Conservation (phyloP, 140 eudicot species). For the Stevia rebaudiana region DNA sequence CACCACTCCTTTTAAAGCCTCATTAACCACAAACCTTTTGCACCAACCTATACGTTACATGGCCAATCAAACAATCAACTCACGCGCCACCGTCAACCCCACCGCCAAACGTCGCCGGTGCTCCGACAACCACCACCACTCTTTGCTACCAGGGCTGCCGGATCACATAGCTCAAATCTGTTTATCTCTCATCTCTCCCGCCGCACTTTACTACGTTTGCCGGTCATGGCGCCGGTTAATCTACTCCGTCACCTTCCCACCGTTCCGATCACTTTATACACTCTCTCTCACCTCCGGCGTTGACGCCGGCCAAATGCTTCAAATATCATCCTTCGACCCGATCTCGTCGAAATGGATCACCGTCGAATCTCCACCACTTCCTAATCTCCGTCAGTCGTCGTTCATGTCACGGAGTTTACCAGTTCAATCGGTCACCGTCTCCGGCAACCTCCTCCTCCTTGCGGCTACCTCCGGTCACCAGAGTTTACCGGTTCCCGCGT, state of each 20-base stretch:
- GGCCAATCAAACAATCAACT: slow-evolving; percentile 19
- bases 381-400: slow-evolving; percentile 52
- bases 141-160: slow-evolving; percentile 60
- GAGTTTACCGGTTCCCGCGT: slow-evolving; percentile 39
- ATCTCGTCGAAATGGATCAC: slow-evolving; percentile 47
- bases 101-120: slow-evolving; percentile 30
- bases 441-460: slow-evolving; percentile 40
- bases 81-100: slow-evolving; percentile 32
- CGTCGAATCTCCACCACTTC: slow-evolving; percentile 39
- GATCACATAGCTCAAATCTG: slow-evolving; percentile 61
- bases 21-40: slow-evolving; percentile 20
- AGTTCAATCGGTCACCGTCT: slow-evolving; percentile 48
- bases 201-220: slow-evolving; percentile 47
- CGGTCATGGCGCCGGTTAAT: slow-evolving; percentile 64
- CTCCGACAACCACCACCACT: slow-evolving; percentile 27
- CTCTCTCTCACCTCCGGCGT: slow-evolving; percentile 29
- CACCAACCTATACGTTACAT: slow-evolving; percentile 8
- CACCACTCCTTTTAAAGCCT: slow-evolving; percentile 13
- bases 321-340: slow-evolving; percentile 48
- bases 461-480: slow-evolving; percentile 51
- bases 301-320: slow-evolving; percentile 19
- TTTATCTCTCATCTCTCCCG: slow-evolving; percentile 47
- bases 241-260: slow-evolving; percentile 52
- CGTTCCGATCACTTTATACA: slow-evolving; percentile 56
- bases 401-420: slow-evolving; percentile 63